Evolutionary conservation across 2,329 filamentous ascomycete species (phyloP), one percentile per base, ranked within the genome.

Genomic region (Colletotrichum agaves): DNA sequence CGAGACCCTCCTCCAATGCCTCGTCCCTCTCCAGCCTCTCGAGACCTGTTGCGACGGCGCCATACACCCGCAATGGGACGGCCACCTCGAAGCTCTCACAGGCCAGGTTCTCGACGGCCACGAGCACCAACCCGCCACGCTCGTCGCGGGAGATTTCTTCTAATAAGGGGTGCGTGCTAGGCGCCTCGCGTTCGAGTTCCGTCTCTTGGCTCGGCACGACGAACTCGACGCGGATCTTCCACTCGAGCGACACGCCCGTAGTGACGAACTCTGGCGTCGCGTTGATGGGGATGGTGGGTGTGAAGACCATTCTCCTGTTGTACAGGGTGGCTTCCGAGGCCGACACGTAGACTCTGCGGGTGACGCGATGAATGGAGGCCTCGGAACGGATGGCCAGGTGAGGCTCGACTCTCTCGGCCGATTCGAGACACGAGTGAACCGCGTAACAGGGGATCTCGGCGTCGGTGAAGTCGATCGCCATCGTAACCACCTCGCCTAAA

Each of bases 191-290:
- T 41, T 62, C 70, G 23, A 60, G 55, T 53, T 64, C 63, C 50
- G 55, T 70, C 21, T 71, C 71, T 47, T 66, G 69, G 56, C 41
- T 71, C 5, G 92, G 90, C 5, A 95, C 95, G 27, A 97, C 94
- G 79, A 99, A 99, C 79, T 98, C 94, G 65, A 99, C 89, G 1
- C 93, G 85, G 37, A 99, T 83, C 77, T 91, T 92, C 96, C 96
- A 99, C 72, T 93, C 91, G 27, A 98, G 82, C 71, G 88, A 92
- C 4, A 99, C 88, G 2, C 94, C 94, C 69, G 90, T 97, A 0
- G 96, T 99, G 52, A 97, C 87, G 72, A 99, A 97, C 71, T 96
- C 94, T 0, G 96, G 96, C 1, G 94, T 97, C 0, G 93, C 94
- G 13, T 85, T 86, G 17, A 91, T 86, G 0, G 96, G 96, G 55